Evolutionary conservation across 2,329 filamentous ascomycete species (phyloP).

Genomic region (Talaromyces sp.): DNA sequence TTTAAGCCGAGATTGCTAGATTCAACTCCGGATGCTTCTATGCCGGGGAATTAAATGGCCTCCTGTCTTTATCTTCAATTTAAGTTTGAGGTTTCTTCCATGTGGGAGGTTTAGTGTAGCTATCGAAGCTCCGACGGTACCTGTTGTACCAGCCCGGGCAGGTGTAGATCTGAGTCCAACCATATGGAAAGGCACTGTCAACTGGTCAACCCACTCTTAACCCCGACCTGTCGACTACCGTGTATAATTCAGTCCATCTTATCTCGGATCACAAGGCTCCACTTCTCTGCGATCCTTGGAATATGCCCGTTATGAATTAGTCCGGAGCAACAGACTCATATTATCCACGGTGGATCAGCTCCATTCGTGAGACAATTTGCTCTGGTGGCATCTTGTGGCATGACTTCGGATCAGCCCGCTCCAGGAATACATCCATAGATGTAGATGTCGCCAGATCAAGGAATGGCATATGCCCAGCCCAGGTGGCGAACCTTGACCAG

Average conservation of each 20-base stretch:
- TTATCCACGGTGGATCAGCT: no score
- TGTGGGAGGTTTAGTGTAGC: neutral
- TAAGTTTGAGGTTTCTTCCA: neutral
- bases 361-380: no score
- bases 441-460: no score
- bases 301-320: neutral
- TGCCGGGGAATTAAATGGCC: no score
- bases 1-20: constrained; percentile 13
- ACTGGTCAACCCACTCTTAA: neutral
- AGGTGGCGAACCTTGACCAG: no score
- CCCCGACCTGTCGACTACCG: neutral
- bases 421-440: no score
- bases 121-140: neutral
- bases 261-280: neutral
- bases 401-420: no score
- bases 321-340: neutral
- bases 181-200: neutral
- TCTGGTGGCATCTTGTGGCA: no score
- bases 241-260: neutral
- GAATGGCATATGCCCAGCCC: no score
- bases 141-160: neutral
- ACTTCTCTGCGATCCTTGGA: neutral
- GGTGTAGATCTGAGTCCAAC: neutral
- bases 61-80: no score
- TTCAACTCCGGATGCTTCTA: no score